Base-by-base conservation (phyloP, 257 asterid genomes). In the Cynanchum wilfordii region DNA sequence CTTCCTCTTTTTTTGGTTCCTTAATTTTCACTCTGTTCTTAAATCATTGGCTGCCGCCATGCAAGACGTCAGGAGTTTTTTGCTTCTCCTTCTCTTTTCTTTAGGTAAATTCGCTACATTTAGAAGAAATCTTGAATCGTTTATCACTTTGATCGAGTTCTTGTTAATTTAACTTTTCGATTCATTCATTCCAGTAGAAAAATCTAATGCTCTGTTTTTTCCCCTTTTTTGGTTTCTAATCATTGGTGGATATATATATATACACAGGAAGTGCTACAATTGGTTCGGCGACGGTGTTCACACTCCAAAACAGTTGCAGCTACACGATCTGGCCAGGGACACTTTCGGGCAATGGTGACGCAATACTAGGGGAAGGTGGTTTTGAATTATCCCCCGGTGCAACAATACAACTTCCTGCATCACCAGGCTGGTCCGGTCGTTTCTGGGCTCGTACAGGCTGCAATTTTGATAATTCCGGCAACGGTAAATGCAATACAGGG, bases 271-370 rank as follows among this genome's bases (percentile, higher is more conserved):
- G 65, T 2, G 29, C 68, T 2, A 73, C 69, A 1, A 15, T 67
- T 20, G 83, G 70, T 47, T 84, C 87, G 8, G 90, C 89, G 5
- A 83, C 93, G 3, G 67, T 79, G 47, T 93, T 93, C 52, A 89
- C 95, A 0, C 85, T 94, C 6, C 91, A 89, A 66, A 94, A 94
- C 79, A 82, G 84, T 68, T 94, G 98, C 69, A 73, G 52, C 77
- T 74, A 82, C 83, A 91, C 95, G 13, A 72, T 94, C 68, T 94
- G 97, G 97, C 98, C 97, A 0, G 98, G 96, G n/a, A 88, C 96
- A 0, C 90, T 87, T 76, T 81, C 91, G 80, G 97, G 96, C 67
- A 87, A 88, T 73, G 93, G 92, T n/a, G 86, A 76, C 2, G 73
- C 89, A 54, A 20, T 81, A 60, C 89, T 92, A 54, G 96, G 95